Evolutionary conservation across 176 grass and related monocot species (phyloP), one percentile per base, ranked within the genome.

Genomic region (Thalia dealbata): DNA sequence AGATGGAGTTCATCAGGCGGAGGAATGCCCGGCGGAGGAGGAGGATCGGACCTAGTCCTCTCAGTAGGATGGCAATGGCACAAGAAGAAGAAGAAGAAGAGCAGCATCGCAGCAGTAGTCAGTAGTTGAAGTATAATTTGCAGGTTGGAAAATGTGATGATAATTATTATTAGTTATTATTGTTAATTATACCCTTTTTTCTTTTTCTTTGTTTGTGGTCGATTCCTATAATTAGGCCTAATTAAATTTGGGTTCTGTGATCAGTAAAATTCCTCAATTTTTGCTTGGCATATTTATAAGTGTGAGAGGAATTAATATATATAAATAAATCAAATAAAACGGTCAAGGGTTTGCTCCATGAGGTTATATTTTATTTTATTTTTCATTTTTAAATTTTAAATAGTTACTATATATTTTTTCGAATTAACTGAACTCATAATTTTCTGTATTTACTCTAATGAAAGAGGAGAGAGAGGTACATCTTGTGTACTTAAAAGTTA

Each of bases 1-100:
- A 99, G 78, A 99, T 99, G 85, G 95, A 99, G 76, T 89, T 91
- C 27, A 78, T 99, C 63, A 83, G 88, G 67, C 89, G 79, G 74
- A 83, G 90, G 76, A 89, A 95, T 75, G 87, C 88, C 0, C 74
- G 72, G 51, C 86, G 85, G 80, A 91, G 95, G 43, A 89, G 83
- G 74, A 81, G 81, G 77, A 76, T 99, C 0, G 95, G 90, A 1
- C 95, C 83, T 2, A 99, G 95, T 83, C 95, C 90, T 54, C 95
- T 99, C 2, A 75, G 88, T 7, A 79, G 84, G 71, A 99, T 99
- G 88, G 84, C 69, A 21, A 71, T 95, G 82, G 59, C 87, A 15
- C 83, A 85, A 25, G 63, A 82, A 61, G 85, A 84, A 10, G 32
- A 72, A 16, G 24, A 46, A 8, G 15, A 27, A 32, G n/a, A 50